phyloP scores from a whole-genome alignment of 306 rosid genomes.

The Delonix regia region DNA sequence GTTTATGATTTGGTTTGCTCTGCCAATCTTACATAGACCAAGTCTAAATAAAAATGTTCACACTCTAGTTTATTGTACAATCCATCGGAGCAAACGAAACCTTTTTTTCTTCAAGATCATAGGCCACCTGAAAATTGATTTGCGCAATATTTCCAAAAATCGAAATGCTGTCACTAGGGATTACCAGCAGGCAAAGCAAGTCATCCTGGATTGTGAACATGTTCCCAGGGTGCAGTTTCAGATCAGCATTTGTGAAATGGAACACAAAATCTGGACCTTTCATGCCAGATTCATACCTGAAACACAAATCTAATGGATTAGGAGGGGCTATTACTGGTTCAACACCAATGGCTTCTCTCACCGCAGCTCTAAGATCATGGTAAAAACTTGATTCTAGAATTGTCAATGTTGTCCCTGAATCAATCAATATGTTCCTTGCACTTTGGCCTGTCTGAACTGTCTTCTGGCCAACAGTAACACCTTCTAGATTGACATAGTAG shows the following conservation, averaged over 20 bases:
- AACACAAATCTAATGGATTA: not conserved
- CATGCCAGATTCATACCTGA: not conserved
- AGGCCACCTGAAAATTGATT: slow-evolving; percentile 3
- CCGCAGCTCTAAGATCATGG: not conserved
- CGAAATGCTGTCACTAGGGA: not conserved
- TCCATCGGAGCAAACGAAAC: slow-evolving; percentile 27
- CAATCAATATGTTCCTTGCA: not conserved
- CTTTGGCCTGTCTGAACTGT: not conserved
- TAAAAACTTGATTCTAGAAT: not conserved
- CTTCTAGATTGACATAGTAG: slow-evolving; percentile 14
- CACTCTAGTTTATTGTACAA: not conserved
- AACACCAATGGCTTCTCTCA: not conserved
- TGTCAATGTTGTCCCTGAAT: not conserved
- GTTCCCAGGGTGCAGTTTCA: not conserved
- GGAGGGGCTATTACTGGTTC: not conserved
- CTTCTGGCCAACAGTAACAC: not conserved
- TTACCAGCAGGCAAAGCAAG: slow-evolving; percentile 1
- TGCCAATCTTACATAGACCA: not conserved
- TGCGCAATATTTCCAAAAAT: slow-evolving; percentile 5
- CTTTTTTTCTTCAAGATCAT: not conserved
- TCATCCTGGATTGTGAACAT: not conserved
- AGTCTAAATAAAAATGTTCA: not conserved
- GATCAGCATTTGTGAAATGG: not conserved
- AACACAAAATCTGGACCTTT: not conserved
- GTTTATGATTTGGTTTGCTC: no score